These are phyloP conservation scores for Monosporascus sp. DNA, from an alignment of 2,329 filamentous ascomycete species.

Conservation along the genomic window DNA sequence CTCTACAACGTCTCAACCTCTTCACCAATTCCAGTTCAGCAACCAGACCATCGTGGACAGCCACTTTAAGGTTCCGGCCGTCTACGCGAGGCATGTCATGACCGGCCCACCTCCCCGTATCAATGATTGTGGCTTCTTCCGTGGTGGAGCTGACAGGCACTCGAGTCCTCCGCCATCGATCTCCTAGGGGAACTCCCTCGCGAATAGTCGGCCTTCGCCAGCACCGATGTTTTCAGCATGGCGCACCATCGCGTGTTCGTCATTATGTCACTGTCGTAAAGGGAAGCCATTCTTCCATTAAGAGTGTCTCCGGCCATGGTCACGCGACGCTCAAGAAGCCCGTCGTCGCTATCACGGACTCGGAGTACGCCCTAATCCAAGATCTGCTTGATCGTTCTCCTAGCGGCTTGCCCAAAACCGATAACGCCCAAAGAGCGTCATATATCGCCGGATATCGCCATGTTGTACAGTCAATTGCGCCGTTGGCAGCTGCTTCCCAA, in stretches of 20 bases:
- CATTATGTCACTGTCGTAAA: background rate
- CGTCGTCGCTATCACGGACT: slow-evolving; percentile 1
- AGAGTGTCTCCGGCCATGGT: background rate
- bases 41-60: background rate
- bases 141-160: slow-evolving; percentile 17
- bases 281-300: no score
- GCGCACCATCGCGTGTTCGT: background rate
- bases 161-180: slow-evolving; percentile 15
- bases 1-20: no score
- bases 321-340: slow-evolving; percentile 5
- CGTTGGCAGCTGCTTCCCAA: no score
- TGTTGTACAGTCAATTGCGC: no score
- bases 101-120: background rate
- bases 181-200: slow-evolving; percentile 21
- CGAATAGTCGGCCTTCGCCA: slow-evolving; percentile 19
- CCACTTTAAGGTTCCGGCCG: background rate
- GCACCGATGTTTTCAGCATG: slow-evolving; percentile 12
- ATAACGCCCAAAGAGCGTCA: background rate
- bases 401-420: background rate
- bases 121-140: slow-evolving; percentile 16
- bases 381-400: slow-evolving; percentile 3
- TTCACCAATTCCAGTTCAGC: no score
- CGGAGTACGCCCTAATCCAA: slow-evolving; percentile 9
- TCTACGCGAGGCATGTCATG: background rate
- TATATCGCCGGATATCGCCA: no score